Evolutionary conservation across 345 rosid genomes (phyloP), one percentile per base, ranked within the genome.

Genomic region (Durio zibethinus): DNA sequence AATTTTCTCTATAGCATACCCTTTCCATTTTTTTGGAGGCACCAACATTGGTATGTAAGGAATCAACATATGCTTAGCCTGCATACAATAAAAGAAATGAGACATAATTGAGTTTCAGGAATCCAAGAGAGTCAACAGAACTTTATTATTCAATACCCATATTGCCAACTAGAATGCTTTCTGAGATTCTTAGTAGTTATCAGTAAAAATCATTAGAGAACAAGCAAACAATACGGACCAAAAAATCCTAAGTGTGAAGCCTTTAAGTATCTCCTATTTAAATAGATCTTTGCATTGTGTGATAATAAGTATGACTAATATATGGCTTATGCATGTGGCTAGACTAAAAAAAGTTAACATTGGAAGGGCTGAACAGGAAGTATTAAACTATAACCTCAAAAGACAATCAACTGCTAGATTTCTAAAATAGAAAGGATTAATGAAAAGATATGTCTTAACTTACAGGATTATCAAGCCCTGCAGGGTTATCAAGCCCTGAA

Each of bases 11-110:
- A 62, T 45, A 80, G 56, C 85, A 62, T 96, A 96, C 99, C 97
- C 93, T 90, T 87, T 90, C 97, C 99, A 96, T 82, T 86, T 96
- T 86, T 85, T 92, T 63, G 99, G 99, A 75, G 99, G 99, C 75
- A 96, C 87, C 83, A 96, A 84, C 99, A 96, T 96, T 36, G 99
- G 99, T 80, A 93, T 88, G 74, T 93, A 96, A 60, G 98, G 97
- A 85, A 93, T 89, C 81, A 90, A 31, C 92, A 91, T 88, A 86
- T 93, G 98, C 86, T 86, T 93, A 80, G 91, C 98, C 97, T 96
- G 92, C 93, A 91, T 33, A 43, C 38, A 70, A 60, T 62, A 84
- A 56, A 42, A 61, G 72, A 62, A 18, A 72, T 40, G 47, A 77
- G 18, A 52, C 4, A 23, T 42, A 72, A 35, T 69, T 52, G 25